phyloP scores from a whole-genome alignment of 2,329 filamentous ascomycete species.

The Apiospora arundinis region DNA sequence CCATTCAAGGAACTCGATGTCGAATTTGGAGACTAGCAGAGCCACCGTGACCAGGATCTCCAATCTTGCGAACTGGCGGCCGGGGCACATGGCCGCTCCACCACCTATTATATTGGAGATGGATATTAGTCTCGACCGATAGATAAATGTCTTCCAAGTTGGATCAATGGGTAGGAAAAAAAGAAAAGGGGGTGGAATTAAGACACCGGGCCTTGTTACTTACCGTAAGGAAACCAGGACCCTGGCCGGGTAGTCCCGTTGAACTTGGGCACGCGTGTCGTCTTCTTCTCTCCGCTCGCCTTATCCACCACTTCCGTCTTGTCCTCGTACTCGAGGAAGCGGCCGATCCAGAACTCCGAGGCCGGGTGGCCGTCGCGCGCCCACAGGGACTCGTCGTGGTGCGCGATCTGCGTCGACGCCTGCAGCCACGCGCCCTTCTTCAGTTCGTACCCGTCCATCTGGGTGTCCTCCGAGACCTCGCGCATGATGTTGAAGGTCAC shows the following conservation, averaged over 20 bases:
- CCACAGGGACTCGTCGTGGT: slow-evolving; percentile 32
- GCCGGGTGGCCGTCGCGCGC: slow-evolving; percentile 30
- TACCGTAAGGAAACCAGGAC: slow-evolving; percentile 16
- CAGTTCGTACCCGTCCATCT: slow-evolving; percentile 29
- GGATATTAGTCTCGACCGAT: neutral
- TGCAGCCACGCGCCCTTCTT: slow-evolving; percentile 32
- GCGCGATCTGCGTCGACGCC: slow-evolving; percentile 32
- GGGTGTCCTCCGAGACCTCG: slow-evolving; percentile 28
- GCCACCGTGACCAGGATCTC: slow-evolving; percentile 45
- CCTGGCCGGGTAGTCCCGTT: neutral
- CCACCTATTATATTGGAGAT: slow-evolving; percentile 34
- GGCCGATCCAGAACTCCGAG: slow-evolving; percentile 33
- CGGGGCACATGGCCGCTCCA: slow-evolving; percentile 44
- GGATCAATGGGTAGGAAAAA: slow-evolving; percentile 19
- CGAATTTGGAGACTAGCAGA: slow-evolving; percentile 37
- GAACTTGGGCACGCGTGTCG: neutral
- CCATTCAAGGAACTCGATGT: slow-evolving; percentile 38
- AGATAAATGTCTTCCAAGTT: too few relatives aligned
- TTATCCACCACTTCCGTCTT: neutral
- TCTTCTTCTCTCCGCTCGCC: neutral
- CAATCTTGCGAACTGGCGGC: slow-evolving; percentile 46
- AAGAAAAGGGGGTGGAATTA: slow-evolving; percentile 25
- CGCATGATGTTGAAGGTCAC: slow-evolving; percentile 35
- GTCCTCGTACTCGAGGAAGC: slow-evolving; percentile 19
- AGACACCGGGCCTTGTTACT: neutral